Evolutionary conservation across 495 filamentous ascomycete species (phyloP).

Genomic region (Daldinia bambusicola): DNA sequence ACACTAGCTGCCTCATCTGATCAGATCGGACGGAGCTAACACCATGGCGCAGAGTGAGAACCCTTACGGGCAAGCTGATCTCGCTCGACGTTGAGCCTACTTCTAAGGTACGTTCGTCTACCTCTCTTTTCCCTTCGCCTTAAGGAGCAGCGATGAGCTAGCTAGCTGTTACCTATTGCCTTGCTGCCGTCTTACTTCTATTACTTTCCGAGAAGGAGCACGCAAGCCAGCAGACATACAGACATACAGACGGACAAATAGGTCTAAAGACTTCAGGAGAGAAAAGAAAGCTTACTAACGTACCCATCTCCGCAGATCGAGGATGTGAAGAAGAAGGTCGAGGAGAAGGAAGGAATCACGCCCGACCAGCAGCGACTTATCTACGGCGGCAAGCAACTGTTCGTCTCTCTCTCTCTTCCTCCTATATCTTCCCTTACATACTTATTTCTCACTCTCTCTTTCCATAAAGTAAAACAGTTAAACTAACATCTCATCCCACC

Average conservation of each 20-base stretch:
- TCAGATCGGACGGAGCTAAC: conserved; percentile 21
- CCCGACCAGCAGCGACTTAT: conserved; percentile 97
- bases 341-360: conserved; percentile 98
- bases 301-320: conserved; percentile 68
- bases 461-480: not conserved
- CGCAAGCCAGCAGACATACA: not conserved
- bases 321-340: conserved; percentile 96
- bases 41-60: conserved; percentile 79
- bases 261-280: too few relatives aligned
- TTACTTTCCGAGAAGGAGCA: not conserved
- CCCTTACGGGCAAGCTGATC: conserved; percentile 98
- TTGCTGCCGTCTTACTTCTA: conserved; percentile 6
- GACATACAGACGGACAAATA: not conserved
- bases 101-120: conserved; percentile 73
- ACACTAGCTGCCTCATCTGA: not conserved
- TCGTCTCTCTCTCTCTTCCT: conserved; percentile 46
- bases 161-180: not conserved
- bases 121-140: not conserved
- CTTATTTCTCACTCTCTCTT: not conserved
- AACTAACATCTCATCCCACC: conserved; percentile 22
- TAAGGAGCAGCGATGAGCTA: not conserved
- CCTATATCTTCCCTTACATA: not conserved
- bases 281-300: too few relatives aligned
- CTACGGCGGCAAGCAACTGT: conserved; percentile 98
- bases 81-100: conserved; percentile 93